Conservation (phyloP, 2,329 filamentous ascomycete species). For the Diplodia intermedia region DNA sequence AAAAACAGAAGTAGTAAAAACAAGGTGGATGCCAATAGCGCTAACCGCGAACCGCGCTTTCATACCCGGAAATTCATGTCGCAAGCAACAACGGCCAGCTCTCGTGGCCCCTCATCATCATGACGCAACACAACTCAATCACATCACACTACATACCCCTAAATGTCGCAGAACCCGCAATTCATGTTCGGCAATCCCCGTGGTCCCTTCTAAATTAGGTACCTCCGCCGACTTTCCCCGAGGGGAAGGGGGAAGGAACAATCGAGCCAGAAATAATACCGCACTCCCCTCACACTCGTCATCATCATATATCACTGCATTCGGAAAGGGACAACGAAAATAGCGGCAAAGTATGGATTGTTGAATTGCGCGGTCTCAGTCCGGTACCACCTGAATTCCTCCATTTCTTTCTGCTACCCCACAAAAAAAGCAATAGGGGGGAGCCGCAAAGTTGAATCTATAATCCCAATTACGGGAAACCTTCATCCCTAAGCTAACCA, state of each 20-base stretch:
- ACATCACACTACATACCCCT: not conserved
- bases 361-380: slow-evolving; percentile 1
- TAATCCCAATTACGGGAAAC: not conserved
- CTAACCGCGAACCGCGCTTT: not conserved
- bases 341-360: slow-evolving; percentile 2
- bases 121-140: not conserved
- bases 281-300: not conserved
- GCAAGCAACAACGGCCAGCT: not conserved
- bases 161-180: not conserved
- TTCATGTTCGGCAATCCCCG: not conserved
- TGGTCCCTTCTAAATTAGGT: not conserved
- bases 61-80: no score
- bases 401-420: not conserved
- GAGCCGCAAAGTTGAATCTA: not conserved
- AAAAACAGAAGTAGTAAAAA: not conserved
- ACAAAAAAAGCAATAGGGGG: not conserved
- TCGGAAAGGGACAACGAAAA: not conserved
- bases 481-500: not conserved
- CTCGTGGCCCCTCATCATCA: not conserved
- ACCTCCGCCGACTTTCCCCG: not conserved
- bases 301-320: not conserved
- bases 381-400: not conserved
- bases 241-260: not conserved
- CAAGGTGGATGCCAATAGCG: not conserved
- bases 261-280: not conserved